Evolutionary conservation across 257 asterid species (phyloP).

Genomic region (Jasminum sambac): DNA sequence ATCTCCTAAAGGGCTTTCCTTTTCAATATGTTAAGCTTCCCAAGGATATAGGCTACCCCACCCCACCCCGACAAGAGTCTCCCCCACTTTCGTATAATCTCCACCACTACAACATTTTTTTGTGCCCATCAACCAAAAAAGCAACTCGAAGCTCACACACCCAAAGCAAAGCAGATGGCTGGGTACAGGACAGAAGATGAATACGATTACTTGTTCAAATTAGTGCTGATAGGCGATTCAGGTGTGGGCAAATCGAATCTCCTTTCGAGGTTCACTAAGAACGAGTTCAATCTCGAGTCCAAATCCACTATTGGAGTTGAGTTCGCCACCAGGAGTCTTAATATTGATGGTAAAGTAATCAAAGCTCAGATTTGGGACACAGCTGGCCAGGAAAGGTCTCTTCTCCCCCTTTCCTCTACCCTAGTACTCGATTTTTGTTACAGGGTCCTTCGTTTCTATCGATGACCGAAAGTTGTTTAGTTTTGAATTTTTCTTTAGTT

Average conservation of each 20-base stretch:
- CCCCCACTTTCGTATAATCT: background rate
- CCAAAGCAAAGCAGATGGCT: background rate
- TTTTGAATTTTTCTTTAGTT: background rate
- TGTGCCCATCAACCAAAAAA: background rate
- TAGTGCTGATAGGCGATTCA: conserved; percentile 19
- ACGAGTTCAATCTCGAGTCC: conserved; percentile 24
- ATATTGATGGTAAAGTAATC: conserved; percentile 21
- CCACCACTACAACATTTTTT: background rate
- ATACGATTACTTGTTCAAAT: conserved; percentile 20
- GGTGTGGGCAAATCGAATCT: conserved; percentile 25
- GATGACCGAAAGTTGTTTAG: background rate
- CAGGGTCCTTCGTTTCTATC: background rate
- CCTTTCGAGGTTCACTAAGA: conserved; percentile 17
- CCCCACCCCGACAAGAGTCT: background rate
- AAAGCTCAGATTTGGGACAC: conserved; percentile 28
- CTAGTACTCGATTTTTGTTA: background rate
- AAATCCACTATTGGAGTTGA: conserved; percentile 24
- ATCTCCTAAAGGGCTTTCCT: background rate
- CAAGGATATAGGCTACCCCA: background rate
- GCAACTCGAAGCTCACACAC: background rate
- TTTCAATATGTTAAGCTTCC: background rate
- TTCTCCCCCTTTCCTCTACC: background rate
- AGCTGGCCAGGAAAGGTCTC: conserved; percentile 26
- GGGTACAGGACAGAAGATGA: conserved; percentile 20
- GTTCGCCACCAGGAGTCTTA: conserved; percentile 19